Conservation (phyloP, 2,329 filamentous ascomycete genomes). For the Tricladium varicosporioides region DNA sequence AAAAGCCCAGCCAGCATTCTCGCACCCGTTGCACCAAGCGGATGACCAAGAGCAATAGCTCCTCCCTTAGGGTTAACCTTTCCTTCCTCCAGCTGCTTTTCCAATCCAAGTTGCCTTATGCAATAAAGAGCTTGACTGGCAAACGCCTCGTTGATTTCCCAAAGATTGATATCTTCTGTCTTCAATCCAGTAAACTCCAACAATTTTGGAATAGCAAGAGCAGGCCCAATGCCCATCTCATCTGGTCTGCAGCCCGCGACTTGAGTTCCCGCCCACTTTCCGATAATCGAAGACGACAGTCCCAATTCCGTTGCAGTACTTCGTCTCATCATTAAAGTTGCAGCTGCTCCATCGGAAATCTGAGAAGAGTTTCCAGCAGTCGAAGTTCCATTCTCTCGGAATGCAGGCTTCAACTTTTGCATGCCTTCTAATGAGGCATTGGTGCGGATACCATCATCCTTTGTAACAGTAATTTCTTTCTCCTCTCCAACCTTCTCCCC, state of each 20-base stretch:
- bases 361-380: constrained; percentile 88
- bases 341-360: constrained; percentile 85
- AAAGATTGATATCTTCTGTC: constrained; percentile 71
- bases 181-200: constrained; percentile 66
- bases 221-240: constrained; percentile 92
- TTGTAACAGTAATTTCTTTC: constrained; percentile 63
- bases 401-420: constrained; percentile 80
- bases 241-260: constrained; percentile 80
- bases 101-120: constrained; percentile 66
- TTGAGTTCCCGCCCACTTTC: constrained; percentile 75
- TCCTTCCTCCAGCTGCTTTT: constrained; percentile 57
- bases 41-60: constrained; percentile 91
- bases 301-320: constrained; percentile 74
- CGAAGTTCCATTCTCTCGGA: constrained; percentile 68
- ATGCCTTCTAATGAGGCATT: constrained; percentile 68
- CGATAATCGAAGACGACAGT: constrained; percentile 67
- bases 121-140: constrained; percentile 69
- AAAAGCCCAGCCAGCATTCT: constrained; percentile 69
- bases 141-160: constrained; percentile 91
- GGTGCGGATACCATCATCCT: constrained; percentile 81
- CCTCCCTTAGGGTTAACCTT: constrained; percentile 90
- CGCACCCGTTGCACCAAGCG: constrained; percentile 83
- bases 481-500: constrained; percentile 54
- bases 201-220: constrained; percentile 80
- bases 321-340: constrained; percentile 80